Evolutionary conservation across 768 basidiomycete genomes (phyloP), one percentile per base, ranked within the genome.

Genomic region (Pleurotus djamor): DNA sequence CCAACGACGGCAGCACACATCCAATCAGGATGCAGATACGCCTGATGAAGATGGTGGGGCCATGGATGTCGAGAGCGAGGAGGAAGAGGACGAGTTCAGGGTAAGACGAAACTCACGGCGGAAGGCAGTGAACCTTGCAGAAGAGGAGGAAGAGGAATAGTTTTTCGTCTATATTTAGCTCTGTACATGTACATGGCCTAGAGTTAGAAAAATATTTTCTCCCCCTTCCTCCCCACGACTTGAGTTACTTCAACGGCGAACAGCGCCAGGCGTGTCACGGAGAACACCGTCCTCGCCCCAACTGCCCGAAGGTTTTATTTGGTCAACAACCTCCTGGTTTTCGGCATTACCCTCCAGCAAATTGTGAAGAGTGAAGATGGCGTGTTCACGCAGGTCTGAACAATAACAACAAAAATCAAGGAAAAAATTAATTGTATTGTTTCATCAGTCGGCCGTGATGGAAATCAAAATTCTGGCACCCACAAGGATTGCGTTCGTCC

Each of bases 401-500:
- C 21, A 28, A 28, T 28, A 28, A 3, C 21, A 28, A 28, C 21
- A 28, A 28, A 28, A 28, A 28, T 28, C 21, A 28, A 28, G 21
- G 21, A 28, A 28, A 28, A 28, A 28, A 28, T 28, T 28, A 28
- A 28, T 28, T 28, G 21, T 28, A 28, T 28, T 34, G 32, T 57
- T 48, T 16, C 37, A 58, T n/a, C 57, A 47, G 16, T 50, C 65
- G 59, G 51, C 10, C 28, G 47, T 61, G 59, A 48, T 57, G 60
- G 56, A 52, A 33, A 41, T 35, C 9, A 57, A 60, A 56, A 45
- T 66, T 52, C 36, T 17, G 52, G 59, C 50, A 85, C 94, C 73
- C 70, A 96, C 95, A 95, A 41, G 95, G 95, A 72, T 96, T 97
- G 59, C 88, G 76, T 65, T 95, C 94, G 69, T 98, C 95, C 32